phyloP scores from a whole-genome alignment of 257 asterid species.

The Solanum rostratum region DNA sequence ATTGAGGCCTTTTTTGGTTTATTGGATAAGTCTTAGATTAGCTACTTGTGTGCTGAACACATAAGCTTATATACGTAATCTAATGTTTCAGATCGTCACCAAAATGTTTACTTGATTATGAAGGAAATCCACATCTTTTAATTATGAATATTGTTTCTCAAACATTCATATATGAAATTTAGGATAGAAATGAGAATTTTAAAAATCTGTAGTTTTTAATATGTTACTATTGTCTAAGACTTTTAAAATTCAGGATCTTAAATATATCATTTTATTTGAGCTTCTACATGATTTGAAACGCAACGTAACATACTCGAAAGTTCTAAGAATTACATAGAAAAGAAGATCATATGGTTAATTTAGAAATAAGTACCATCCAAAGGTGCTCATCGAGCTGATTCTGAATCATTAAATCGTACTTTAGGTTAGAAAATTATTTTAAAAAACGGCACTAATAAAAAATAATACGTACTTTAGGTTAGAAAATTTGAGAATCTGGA shows the following conservation, averaged over 20 bases:
- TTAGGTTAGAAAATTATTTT: no score
- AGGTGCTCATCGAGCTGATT: no score
- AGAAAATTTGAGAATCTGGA: neutral
- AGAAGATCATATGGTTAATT: no score
- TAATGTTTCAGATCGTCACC: neutral
- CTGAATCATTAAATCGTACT: neutral
- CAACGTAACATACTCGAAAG: no score
- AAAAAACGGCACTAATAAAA: neutral
- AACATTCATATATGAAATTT: neutral
- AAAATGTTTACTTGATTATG: neutral
- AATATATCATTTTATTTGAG: neutral
- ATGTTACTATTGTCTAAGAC: neutral
- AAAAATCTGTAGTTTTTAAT: neutral
- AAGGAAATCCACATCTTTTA: neutral
- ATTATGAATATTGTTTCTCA: neutral
- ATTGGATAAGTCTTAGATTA: neutral
- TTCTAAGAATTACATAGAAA: no score
- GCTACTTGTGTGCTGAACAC: neutral
- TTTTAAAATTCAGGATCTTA: neutral
- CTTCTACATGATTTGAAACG: no score
- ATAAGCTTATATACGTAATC: neutral
- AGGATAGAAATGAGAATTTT: neutral
- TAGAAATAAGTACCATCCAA: no score
- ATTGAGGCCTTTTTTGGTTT: neutral
- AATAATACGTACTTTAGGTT: neutral